Evolutionary conservation across 805 yeast genomes (phyloP).

Genomic region (Cyberlindnera euphorbiae): DNA sequence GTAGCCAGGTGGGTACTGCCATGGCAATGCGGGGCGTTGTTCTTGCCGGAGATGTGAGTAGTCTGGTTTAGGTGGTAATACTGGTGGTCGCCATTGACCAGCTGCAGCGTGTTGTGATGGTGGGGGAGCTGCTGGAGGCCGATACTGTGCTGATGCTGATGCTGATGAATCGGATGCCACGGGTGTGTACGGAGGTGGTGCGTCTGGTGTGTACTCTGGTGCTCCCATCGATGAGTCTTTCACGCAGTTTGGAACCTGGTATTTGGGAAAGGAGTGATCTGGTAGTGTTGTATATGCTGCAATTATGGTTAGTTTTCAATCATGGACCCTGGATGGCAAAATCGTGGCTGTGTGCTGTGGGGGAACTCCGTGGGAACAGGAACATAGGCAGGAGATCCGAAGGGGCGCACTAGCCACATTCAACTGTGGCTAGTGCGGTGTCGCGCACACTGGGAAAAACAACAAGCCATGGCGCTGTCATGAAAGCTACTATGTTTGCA

Average conservation of each 20-base stretch:
- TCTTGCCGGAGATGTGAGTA: conserved; percentile 1
- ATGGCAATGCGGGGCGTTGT: conserved; percentile 34
- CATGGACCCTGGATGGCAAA: too few relatives aligned
- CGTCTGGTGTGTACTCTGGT: conserved; percentile 1
- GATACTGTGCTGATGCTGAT: conserved; percentile 1
- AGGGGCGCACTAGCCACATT: background rate
- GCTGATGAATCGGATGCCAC: conserved; percentile 1
- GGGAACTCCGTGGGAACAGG: too few relatives aligned
- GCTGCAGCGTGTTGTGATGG: background rate
- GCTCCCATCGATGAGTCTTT: too few relatives aligned
- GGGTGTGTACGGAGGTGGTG: conserved; percentile 9
- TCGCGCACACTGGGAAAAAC: background rate
- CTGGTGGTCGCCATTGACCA: conserved; percentile 2
- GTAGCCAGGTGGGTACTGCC: conserved; percentile 59
- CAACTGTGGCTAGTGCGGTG: background rate
- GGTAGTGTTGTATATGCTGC: too few relatives aligned
- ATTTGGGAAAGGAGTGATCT: too few relatives aligned
- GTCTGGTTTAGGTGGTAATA: conserved; percentile 1
- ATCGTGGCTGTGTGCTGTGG: too few relatives aligned
- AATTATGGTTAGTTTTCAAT: too few relatives aligned
- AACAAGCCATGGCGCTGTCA: too few relatives aligned
- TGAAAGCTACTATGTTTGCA: too few relatives aligned
- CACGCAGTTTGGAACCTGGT: too few relatives aligned
- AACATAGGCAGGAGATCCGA: too few relatives aligned
- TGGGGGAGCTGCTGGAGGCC: conserved; percentile 1